Evolutionary conservation across 768 basidiomycete genomes (phyloP), one percentile per base, ranked within the genome.

Genomic region (Fomitopsis serialis): DNA sequence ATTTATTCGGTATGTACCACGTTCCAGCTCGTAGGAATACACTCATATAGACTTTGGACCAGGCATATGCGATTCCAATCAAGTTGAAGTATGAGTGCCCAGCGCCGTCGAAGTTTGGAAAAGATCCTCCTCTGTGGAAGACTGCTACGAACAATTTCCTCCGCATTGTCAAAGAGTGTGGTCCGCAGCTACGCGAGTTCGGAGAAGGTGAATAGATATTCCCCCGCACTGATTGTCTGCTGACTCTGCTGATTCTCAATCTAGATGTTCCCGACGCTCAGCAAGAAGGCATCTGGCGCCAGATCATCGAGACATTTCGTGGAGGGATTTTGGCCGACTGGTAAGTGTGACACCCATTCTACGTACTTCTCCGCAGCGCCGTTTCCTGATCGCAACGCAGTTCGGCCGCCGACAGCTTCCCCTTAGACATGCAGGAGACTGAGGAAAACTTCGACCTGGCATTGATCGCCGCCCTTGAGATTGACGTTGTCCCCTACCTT

Each of bases 71-170:
- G 3, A 86, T 96, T 32, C 94, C 96, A 1, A 83, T 98, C 66
- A 93, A 94, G 63, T 73, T 98, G 58, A 95, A 95, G 69, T 96
- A 98, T 58, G 92, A 96, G 34, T 97, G 95, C 66, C 95, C 96
- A 0, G 72, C 89, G 0, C 80, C 96, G 0, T 92, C 88, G 37
- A 93, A 87, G 64, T 92, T 83, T 63, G 92, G 91, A 2, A 86
- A 90, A 50, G 96, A 95, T 62, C 71, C 69, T 21, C 93, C 95
- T 0, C 71, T 99, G 2, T 98, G 96, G 96, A 95, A 94, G 71
- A 94, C 92, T 0, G 95, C 93, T n/a, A 92, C 89, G 2, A 79
- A 76, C 13, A 84, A 77, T 61, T 92, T 92, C 68, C 72, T 94
- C 62, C 74, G 75, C 13, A 77, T 91, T 29, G 85, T 91, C 42